Evolutionary conservation across 2,329 filamentous ascomycete species (phyloP).

Genomic region (Myriangium duriaei): DNA sequence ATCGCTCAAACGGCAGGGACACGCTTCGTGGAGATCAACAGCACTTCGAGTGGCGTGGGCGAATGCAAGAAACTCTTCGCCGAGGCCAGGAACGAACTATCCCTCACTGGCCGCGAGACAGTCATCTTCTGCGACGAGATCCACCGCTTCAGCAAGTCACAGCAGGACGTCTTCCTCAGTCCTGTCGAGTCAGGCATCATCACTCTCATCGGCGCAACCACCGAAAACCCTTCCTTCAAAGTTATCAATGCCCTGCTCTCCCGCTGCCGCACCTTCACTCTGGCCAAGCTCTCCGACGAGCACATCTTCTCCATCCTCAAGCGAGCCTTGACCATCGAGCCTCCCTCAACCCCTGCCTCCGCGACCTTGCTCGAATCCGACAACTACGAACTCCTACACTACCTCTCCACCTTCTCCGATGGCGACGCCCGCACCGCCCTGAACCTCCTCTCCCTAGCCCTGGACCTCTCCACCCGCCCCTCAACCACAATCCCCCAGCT

Average conservation of each 20-base stretch:
- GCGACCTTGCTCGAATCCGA: slow-evolving; percentile 49
- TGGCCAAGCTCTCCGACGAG: slow-evolving; percentile 59
- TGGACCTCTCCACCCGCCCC: slow-evolving; percentile 56
- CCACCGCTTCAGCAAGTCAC: slow-evolving; percentile 77
- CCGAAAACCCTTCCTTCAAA: slow-evolving; percentile 93
- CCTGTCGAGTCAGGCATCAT: slow-evolving; percentile 86
- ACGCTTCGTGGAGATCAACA: slow-evolving; percentile 91
- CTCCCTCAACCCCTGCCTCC: slow-evolving; percentile 7
- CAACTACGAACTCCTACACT: slow-evolving; percentile 52
- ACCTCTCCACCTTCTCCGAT: slow-evolving; percentile 77
- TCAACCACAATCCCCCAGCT: slow-evolving; percentile 62
- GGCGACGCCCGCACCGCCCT: slow-evolving; percentile 88
- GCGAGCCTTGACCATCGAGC: slow-evolving; percentile 48
- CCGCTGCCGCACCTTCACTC: slow-evolving; percentile 79
- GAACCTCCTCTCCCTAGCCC: slow-evolving; percentile 80
- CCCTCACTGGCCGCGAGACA: slow-evolving; percentile 74
- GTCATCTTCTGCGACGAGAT: slow-evolving; percentile 98
- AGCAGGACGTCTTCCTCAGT: slow-evolving; percentile 89
- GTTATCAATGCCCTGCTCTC: slow-evolving; percentile 78
- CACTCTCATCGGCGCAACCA: slow-evolving; percentile 87
- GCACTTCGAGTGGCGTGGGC: slow-evolving; percentile 72
- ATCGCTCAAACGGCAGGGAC: slow-evolving; percentile 72
- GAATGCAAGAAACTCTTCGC: slow-evolving; percentile 88
- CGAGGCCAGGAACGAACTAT: slow-evolving; percentile 69
- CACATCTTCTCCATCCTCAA: slow-evolving; percentile 62